Evolutionary conservation across 768 basidiomycete genomes (phyloP), one percentile per base, ranked within the genome.

Genomic region (Hericium rajendrae): DNA sequence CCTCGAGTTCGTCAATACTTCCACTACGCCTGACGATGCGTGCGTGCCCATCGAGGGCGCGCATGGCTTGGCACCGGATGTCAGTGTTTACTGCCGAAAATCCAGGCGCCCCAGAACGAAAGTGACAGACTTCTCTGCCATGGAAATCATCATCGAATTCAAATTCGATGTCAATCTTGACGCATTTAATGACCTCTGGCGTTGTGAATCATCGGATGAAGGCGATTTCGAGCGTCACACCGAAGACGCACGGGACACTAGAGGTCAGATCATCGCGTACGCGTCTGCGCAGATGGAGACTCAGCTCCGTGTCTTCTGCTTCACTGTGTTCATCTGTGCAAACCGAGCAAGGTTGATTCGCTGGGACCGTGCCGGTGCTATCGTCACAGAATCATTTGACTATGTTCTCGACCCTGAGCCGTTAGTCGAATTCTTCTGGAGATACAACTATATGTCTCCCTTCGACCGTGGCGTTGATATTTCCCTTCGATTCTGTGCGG

Each of bases 381-480:
- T 59, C 37, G 54, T 55, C 20, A 52, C 58, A 11, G 37, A 59
- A 24, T 4, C 10, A 20, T 59, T 59, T 32, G 32, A 59, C 28
- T 59, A 51, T 32, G 18, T 26, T 1, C 26, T 15, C 12, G 4
- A 52, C 13, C 54, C 41, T 11, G 50, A 56, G 10, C 20, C 32
- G 6, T 32, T 56, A 6, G 43, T 48, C 32, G 51, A 59, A 37
- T 56, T 53, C 24, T 28, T 59, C 15, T 59, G 58, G 58, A 22
- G 55, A 11, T 49, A 53, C 22, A 59, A 56, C 39, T 48, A 51
- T 43, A 39, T 59, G 5, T 43, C 40, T 1, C 24, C 41, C 16
- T 15, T 18, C 12, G 20, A 53, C 2, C 51, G 54, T 6, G 58
- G 51, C 12, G 20, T 37, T n/a, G 55, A 59, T 43, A 8, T 8